Conservation (phyloP, 2,329 filamentous ascomycete species). For the Pseudocercospora macadamiae region DNA sequence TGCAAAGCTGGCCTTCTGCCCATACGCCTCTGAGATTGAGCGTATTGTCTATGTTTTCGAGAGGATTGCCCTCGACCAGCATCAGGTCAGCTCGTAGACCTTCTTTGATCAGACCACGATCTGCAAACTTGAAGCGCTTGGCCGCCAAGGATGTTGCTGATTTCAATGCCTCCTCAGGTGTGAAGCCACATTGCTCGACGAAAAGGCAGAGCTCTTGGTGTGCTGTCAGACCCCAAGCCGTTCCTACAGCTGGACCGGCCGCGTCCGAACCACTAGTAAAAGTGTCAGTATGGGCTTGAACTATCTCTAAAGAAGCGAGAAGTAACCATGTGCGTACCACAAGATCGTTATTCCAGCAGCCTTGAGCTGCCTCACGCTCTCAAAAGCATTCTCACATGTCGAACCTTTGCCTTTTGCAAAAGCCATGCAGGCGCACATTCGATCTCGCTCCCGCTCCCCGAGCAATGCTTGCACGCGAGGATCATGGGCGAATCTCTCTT, state of each 20-base stretch:
- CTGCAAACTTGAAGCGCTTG: slow-evolving; percentile 44
- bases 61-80: slow-evolving; percentile 49
- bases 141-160: slow-evolving; percentile 48
- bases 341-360: slow-evolving; percentile 47
- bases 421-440: slow-evolving; percentile 47
- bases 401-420: slow-evolving; percentile 37
- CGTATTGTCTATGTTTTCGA: slow-evolving; percentile 45
- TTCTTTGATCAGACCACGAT: slow-evolving; percentile 45
- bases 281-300: neutral
- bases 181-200: slow-evolving; percentile 48
- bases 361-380: slow-evolving; percentile 45
- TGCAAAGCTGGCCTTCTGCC: slow-evolving; percentile 41
- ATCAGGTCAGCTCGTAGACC: slow-evolving; percentile 49
- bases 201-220: slow-evolving; percentile 49
- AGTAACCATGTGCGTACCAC: slow-evolving; percentile 35
- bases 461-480: slow-evolving; percentile 40
- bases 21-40: slow-evolving; percentile 49
- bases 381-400: slow-evolving; percentile 46
- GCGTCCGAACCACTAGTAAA: slow-evolving; percentile 46
- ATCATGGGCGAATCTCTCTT: slow-evolving; percentile 47
- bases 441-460: slow-evolving; percentile 38
- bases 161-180: slow-evolving; percentile 45
- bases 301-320: neutral
- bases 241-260: slow-evolving; percentile 48
- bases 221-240: slow-evolving; percentile 46